A percentile compares a stretch with the other conserved stretches of the same genome.
These are phyloP conservation scores for Trichocomaceae sp. DNA, from an alignment of 2,329 filamentous ascomycete genomes.

Conservation along the genomic window DNA sequence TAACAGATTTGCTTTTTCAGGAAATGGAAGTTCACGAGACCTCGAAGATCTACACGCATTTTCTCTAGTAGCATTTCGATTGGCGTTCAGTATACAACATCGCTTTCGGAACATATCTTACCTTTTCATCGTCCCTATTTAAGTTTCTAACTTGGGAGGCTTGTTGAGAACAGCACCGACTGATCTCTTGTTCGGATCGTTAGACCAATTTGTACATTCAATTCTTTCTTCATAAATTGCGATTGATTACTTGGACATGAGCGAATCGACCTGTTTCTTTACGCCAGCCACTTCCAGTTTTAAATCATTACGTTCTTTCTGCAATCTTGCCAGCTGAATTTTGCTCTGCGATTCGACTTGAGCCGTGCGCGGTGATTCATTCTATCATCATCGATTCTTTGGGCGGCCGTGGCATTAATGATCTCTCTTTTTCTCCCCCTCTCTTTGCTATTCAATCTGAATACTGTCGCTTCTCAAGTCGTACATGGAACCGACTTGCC, in stretches of 20 bases:
- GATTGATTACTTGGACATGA: slow-evolving; percentile 10
- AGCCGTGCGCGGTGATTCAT: neutral
- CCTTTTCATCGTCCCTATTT: neutral
- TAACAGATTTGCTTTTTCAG: slow-evolving; percentile 50
- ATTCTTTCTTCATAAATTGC: slow-evolving; percentile 6
- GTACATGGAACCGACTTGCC: slow-evolving; percentile 3
- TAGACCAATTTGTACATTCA: slow-evolving; percentile 12
- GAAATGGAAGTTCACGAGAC: slow-evolving; percentile 99
- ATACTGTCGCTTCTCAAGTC: slow-evolving; percentile 2
- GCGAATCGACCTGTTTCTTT: slow-evolving; percentile 7
- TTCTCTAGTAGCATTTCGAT: slow-evolving; percentile 60
- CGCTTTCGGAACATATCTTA: slow-evolving; percentile 8
- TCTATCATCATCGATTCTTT: slow-evolving; percentile 5
- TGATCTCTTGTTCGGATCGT: slow-evolving; percentile 9
- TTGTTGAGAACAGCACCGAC: slow-evolving; percentile 8
- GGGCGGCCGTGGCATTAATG: slow-evolving; percentile 8
- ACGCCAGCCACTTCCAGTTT: slow-evolving; percentile 3
- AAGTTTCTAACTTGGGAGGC: slow-evolving; percentile 8
- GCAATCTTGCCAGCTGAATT: neutral
- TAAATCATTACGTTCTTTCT: slow-evolving; percentile 4
- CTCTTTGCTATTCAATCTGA: slow-evolving; percentile 15
- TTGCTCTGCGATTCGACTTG: neutral
- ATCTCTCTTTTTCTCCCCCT: slow-evolving; percentile 14
- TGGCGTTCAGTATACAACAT: slow-evolving; percentile 20
- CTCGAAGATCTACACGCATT: slow-evolving; percentile 99